phyloP scores from a whole-genome alignment of 140 eudicot genomes.

The Anethum foeniculum region DNA sequence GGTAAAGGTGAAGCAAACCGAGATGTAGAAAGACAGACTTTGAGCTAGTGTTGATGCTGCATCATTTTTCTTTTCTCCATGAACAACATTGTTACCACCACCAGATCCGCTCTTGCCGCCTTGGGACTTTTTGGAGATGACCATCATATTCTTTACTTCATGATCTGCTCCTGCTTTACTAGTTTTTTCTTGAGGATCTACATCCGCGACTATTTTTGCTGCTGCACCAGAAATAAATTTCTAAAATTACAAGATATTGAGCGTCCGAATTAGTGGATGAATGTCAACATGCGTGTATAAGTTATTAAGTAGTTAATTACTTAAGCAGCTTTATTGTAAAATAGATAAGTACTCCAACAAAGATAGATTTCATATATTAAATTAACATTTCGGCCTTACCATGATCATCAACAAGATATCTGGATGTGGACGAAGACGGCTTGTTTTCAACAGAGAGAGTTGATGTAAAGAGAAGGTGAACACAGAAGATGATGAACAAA shows the following conservation, averaged over 20 bases:
- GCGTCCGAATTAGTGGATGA: not conserved
- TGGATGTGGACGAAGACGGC: not conserved
- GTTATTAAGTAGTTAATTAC: not conserved
- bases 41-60: not conserved
- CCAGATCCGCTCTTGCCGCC: not conserved
- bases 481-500: constrained; percentile 13
- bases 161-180: not conserved
- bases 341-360: not conserved
- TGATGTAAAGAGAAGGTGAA: constrained; percentile 6
- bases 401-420: not conserved
- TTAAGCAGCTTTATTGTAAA: not conserved
- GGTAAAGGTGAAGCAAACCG: not conserved
- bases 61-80: not conserved
- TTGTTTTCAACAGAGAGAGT: constrained; percentile 13
- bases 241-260: not conserved
- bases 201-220: not conserved
- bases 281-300: not conserved
- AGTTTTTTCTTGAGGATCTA: not conserved
- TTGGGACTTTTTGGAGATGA: not conserved
- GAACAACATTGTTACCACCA: constrained; percentile 7
- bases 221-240: not conserved
- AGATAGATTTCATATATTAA: not conserved
- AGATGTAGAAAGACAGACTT: not conserved
- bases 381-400: not conserved
- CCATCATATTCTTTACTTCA: not conserved